phyloP scores from a whole-genome alignment of 2,329 filamentous ascomycete genomes.

The Decorospora gaudefroyi region DNA sequence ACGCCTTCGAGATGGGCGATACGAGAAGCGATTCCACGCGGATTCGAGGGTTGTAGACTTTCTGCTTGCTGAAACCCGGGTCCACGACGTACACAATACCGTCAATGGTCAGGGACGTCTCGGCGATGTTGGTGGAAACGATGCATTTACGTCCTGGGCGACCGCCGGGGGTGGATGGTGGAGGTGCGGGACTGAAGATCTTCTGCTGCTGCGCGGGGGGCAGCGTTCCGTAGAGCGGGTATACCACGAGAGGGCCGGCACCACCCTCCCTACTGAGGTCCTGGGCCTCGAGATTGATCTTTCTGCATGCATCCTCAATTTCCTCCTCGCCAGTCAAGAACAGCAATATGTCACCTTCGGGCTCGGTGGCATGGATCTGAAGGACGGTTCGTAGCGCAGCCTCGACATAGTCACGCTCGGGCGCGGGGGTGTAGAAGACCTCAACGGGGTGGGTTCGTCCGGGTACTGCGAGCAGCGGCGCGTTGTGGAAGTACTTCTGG shows the following conservation, averaged over 20 bases:
- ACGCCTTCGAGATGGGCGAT: constrained; percentile 96
- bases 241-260: constrained; percentile 85
- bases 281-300: constrained; percentile 87
- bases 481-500: constrained; percentile 94
- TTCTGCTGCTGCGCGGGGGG: constrained; percentile 91
- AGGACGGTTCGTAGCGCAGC: constrained; percentile 91
- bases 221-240: constrained; percentile 90
- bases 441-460: constrained; percentile 96
- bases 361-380: constrained; percentile 92
- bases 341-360: constrained; percentile 87
- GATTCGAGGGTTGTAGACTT: constrained; percentile 97
- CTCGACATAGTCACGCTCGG: constrained; percentile 95
- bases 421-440: constrained; percentile 97
- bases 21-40: constrained; percentile 97
- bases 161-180: constrained; percentile 72
- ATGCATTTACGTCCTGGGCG: constrained; percentile 92
- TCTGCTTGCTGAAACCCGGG: constrained; percentile 98
- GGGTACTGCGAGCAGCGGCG: constrained; percentile 89
- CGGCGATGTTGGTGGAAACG: constrained; percentile 95
- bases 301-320: constrained; percentile 93
- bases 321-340: constrained; percentile 98
- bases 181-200: constrained; percentile 90
- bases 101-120: constrained; percentile 96
- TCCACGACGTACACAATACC: constrained; percentile 99
- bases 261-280: constrained; percentile 91